phyloP scores from a whole-genome alignment of 441 rosid genomes.

The Raphanus hybrid region DNA sequence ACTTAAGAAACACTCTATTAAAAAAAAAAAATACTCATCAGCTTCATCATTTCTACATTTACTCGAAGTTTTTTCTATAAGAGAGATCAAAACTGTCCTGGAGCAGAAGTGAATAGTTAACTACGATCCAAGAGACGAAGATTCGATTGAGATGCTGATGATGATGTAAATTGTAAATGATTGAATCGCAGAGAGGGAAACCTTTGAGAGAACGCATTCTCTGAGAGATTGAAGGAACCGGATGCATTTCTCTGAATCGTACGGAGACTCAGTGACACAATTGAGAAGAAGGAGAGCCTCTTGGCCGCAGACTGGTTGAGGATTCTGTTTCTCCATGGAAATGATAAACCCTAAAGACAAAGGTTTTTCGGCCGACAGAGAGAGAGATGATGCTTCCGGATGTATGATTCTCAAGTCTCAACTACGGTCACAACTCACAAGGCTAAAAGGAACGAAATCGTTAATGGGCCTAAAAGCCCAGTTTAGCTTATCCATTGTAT shows the following conservation, averaged over 20 bases:
- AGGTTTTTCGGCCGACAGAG: slow-evolving; percentile 3
- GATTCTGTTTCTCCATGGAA: slow-evolving; percentile 48
- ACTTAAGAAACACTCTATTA: background rate
- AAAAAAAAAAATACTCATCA: too few species aligned
- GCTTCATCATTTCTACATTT: background rate
- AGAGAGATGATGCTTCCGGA: background rate
- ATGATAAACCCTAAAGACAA: background rate
- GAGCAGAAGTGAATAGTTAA: background rate
- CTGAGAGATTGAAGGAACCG: slow-evolving; percentile 58
- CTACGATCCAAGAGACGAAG: background rate
- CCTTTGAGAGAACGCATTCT: slow-evolving; percentile 74
- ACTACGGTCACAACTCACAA: too few species aligned
- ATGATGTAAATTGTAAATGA: background rate
- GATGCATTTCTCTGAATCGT: slow-evolving; percentile 64
- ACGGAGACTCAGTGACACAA: slow-evolving; percentile 68
- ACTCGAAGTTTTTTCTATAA: background rate
- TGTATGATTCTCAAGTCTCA: too few species aligned
- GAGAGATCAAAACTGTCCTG: background rate
- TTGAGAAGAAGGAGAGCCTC: slow-evolving; percentile 77
- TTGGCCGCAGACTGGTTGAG: slow-evolving; percentile 58
- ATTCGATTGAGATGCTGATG: background rate
- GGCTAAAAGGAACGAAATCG: too few species aligned
- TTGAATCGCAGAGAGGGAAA: slow-evolving; percentile 10
- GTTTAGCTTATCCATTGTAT: too few species aligned
- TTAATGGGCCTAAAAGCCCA: too few species aligned